phyloP scores from a whole-genome alignment of 2,329 filamentous ascomycete genomes.

The Hymenoscyphus fraxineus region DNA sequence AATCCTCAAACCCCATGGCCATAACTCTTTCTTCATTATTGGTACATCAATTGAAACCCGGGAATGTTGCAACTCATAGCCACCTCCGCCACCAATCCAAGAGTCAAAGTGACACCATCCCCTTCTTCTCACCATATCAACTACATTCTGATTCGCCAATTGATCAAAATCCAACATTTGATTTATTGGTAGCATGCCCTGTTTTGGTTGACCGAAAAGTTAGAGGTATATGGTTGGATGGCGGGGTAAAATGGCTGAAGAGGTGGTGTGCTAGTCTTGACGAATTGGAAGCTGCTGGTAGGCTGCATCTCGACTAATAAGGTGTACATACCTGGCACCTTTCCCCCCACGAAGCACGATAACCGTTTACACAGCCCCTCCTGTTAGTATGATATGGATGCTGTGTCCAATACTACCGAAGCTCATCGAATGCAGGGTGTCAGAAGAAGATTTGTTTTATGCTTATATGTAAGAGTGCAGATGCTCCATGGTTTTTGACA shows the following conservation, averaged over 20 bases:
- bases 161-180: neutral
- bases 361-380: neutral
- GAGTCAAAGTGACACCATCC: neutral
- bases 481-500: too few relatives aligned
- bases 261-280: neutral
- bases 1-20: neutral
- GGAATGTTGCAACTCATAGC: neutral
- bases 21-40: neutral
- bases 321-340: neutral
- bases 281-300: neutral
- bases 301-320: neutral
- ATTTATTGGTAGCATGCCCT: neutral
- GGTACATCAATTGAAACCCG: neutral
- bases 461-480: too few relatives aligned
- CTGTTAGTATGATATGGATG: neutral
- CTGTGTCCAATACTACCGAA: neutral
- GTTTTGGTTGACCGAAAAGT: neutral
- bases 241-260: neutral
- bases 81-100: neutral
- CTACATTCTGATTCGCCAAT: neutral
- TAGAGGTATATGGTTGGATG: neutral
- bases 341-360: neutral
- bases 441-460: too few relatives aligned
- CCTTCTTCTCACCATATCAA: neutral
- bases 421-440: neutral